Evolutionary conservation across 345 rosid species (phyloP), one percentile per base, ranked within the genome.

Genomic region (Kandelia obovata): DNA sequence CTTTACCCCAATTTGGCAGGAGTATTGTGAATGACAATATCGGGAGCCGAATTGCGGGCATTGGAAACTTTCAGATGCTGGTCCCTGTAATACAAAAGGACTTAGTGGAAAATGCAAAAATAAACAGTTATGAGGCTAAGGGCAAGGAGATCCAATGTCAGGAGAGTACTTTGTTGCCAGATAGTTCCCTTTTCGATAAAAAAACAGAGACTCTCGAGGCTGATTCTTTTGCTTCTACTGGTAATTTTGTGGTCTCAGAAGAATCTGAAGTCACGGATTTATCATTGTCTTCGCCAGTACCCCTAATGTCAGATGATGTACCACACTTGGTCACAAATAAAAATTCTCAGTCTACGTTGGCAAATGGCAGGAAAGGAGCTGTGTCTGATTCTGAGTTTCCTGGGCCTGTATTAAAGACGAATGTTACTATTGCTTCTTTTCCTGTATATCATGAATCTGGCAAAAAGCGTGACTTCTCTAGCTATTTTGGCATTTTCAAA

Each of bases 221-320:
- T 43, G 17, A 43, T 43, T 11, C 17, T 43, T 16, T 13, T 43
- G 49, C 49, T 43, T 43, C 49, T 43, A 15, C 21, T 77, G 32
- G 39, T 16, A 43, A 21, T 61, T 34, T 51, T 35, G 57, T 79
- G 62, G 71, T 71, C 71, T 60, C 74, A 21, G 6, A 66, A 77
- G 79, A 76, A 35, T 70, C 65, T 64, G 82, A 76, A 68, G 75
- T 69, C 73, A 67, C 49, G 13, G 56, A 6, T 19, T 58, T 79
- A 80, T 37, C 26, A 69, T 61, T 68, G 31, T 25, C 82, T 57
- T 63, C 76, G 30, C 21, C 74, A 25, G 56, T 56, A 15, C 65
- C 55, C 6, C 72, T 70, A 56, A 83, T 83, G 53, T 66, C 82
- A 71, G 83, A 67, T 55, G 60, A 71, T 62, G 77, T 76, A 49